Conservation (phyloP, 331 rosid species). For the Pyrus hybrid region DNA sequence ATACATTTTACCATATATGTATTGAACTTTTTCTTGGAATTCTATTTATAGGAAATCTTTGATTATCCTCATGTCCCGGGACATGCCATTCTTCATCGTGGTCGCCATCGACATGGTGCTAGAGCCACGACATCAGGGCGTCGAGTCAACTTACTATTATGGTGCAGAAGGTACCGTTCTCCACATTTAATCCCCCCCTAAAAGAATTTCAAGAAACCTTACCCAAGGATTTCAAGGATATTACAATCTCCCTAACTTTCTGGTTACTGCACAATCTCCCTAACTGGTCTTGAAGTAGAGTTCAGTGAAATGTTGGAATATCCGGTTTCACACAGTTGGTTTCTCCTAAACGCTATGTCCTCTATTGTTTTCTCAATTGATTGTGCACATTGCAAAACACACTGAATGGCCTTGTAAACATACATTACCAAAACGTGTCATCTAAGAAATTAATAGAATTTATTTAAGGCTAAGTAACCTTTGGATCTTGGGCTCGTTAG, state of each 20-base stretch:
- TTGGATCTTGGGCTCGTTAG: not conserved
- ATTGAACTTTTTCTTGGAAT: not conserved
- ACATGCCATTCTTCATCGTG: constrained; percentile 76
- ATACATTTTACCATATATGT: not conserved
- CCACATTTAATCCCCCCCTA: not conserved
- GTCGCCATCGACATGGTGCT: constrained; percentile 93
- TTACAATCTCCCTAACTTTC: not conserved
- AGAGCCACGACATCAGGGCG: constrained; percentile 75
- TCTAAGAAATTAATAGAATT: not conserved
- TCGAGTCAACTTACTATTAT: constrained; percentile 65
- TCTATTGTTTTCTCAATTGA: not conserved
- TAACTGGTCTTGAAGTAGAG: not conserved
- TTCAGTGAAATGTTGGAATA: not conserved
- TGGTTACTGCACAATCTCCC: not conserved
- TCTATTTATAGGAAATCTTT: constrained; percentile 53
- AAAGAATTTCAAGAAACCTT: not conserved
- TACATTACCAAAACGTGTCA: not conserved
- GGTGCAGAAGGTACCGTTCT: constrained; percentile 84
- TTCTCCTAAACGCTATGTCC: not conserved
- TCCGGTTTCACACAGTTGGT: not conserved
- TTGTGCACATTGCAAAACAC: not conserved
- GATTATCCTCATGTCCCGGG: constrained; percentile 77
- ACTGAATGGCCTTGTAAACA: not conserved
- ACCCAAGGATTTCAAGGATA: not conserved
- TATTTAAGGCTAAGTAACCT: not conserved